These are phyloP conservation scores for Exserohilum rostratum DNA, from an alignment of 2,329 filamentous ascomycete species.

Conservation along the genomic window DNA sequence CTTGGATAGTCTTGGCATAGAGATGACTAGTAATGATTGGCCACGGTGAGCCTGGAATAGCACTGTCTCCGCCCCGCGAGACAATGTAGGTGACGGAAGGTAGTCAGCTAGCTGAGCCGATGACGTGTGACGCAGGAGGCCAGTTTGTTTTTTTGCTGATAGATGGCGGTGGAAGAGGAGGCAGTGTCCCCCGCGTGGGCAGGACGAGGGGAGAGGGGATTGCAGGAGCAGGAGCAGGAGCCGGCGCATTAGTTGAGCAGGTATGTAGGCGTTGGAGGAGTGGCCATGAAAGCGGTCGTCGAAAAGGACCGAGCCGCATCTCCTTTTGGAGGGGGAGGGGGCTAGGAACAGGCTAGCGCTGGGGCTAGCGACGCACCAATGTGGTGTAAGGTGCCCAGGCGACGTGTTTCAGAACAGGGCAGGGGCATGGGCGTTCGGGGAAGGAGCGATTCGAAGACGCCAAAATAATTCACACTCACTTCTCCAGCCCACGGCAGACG, in stretches of 20 bases:
- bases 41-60: not conserved
- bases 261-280: not conserved
- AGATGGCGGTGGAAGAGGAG: constrained; percentile 7
- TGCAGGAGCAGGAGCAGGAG: no score
- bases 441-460: constrained; percentile 13
- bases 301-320: constrained; percentile 24
- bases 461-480: constrained; percentile 20
- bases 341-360: constrained; percentile 26
- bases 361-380: constrained; percentile 6
- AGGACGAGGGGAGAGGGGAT: not conserved
- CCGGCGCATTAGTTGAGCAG: no score
- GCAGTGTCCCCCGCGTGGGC: not conserved
- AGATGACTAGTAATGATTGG: not conserved
- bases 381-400: constrained; percentile 1
- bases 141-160: constrained; percentile 6
- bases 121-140: constrained; percentile 10
- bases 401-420: constrained; percentile 19
- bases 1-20: no score
- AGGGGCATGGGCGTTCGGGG: constrained; percentile 16
- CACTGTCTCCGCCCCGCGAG: not conserved
- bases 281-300: not conserved
- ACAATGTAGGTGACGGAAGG: constrained; percentile 1
- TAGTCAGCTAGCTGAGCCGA: not conserved
- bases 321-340: constrained; percentile 15
- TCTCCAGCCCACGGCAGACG: constrained; percentile 6